Evolutionary conservation across 139 green algal genomes (phyloP), one percentile per base, ranked within the genome.

Genomic region (Trebouxia sp.): DNA sequence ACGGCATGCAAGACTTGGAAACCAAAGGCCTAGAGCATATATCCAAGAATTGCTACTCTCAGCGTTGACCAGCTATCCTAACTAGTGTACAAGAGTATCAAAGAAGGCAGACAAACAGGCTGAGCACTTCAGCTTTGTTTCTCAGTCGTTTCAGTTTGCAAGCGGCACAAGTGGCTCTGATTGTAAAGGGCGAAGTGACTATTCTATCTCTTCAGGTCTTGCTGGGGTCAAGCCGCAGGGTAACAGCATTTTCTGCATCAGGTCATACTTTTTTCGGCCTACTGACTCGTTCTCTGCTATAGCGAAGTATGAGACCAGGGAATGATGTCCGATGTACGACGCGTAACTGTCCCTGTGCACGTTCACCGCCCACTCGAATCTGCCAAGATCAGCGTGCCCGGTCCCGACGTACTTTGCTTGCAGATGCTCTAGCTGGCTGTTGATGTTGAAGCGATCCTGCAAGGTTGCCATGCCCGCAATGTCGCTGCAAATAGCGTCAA

Each of bases 351-450:
- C 97, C 1, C 97, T 84, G 80, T 99, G 96, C 15, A 99, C 95
- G 87, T 98, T 99, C 8, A 98, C 81, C 6, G 92, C 90, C 97
- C 97, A 99, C 89, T 99, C 96, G 70, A 97, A 98, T 77, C 93
- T 87, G 76, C 83, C 94, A 14, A 95, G 85, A 84, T 98, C 95
- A 26, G 94, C 83, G 84, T 97, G 95, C 1, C 95, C 96, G 0
- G 97, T 99, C 76, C 97, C 97, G 32, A 99, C 94, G 79, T 98
- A 96, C 80, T 98, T 98, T 5, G 96, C 90, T 82, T 86, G 76
- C 47, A 80, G n/a, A 80, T 98, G 95, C 88, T 99, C 97, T n/a
- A 98, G 91, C 87, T 99, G 96, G n/a, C 86, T 93, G 84, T 98
- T 99, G 88, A 99, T 97, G 79, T 97, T 98, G 81, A 98, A 94